Evolutionary conservation across 176 grass and related monocot genomes (phyloP), one percentile per base, ranked within the genome.

Genomic region (Pontederia paniculata): DNA sequence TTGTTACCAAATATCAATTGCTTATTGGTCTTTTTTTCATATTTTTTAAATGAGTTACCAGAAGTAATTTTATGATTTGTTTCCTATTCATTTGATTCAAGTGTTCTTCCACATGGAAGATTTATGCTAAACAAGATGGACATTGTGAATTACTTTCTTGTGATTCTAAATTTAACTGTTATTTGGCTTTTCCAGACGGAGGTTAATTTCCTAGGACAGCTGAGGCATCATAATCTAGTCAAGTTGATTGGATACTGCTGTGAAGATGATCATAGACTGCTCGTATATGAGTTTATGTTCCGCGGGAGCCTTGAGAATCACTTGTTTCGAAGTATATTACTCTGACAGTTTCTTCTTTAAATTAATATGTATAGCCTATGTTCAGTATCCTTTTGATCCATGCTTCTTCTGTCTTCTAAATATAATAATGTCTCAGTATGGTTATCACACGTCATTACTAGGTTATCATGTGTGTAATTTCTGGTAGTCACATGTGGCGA

Each of bases 201-300:
- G 50, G 86, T 98, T 74, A 91, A 82, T 31, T 98, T 91, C 74
- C 73, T 98, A 78, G 93, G 93, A 58, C 93, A 98, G 46, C 68
- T 98, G 59, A 84, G 87, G 77, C 93, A 98, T 98, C 87, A 80
- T 65, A 98, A 98, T 88, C 69, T 98, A 57, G 93, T 98, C 20
- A 98, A 98, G 61, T 88, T 98, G 73, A 91, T 98, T 14, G 93
- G 93, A 58, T 98, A 98, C 71, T 98, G 93, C 68, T 98, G 93
- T 10, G 93, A 98, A 76, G 87, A 98, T 77, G 87, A 98, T 72
- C 86, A 98, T 54, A 80, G 93, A 48, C 63, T 98, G 55, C 93
- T 98, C 47, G 93, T 98, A 49, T 98, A 98, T 4, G 93, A 98
- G 73, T 98, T 98, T 57, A 88, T 98, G 93, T 98, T 88, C 70